Evolutionary conservation across 1,284 basidiomycete genomes (phyloP), one percentile per base, ranked within the genome.

Genomic region (Sporisorium reilianum): DNA sequence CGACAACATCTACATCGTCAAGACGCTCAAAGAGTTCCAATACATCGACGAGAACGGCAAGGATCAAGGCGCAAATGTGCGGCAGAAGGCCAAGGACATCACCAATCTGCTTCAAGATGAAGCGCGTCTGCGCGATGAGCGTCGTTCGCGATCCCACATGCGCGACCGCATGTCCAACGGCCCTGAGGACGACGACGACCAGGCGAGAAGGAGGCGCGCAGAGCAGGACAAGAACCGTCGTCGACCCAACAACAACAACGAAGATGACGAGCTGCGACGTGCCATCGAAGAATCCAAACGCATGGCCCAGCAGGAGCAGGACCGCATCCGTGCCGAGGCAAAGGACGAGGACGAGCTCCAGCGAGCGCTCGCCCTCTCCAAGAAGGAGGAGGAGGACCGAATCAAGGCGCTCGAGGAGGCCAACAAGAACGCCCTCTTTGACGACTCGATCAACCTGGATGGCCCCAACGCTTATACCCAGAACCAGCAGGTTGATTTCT

Each of bases 11-110:
- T 99, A 99, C 86, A 90, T 99, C 82, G 91, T 99, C 89, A 99
- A 99, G 88, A 99, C 96, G 1, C 90, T 99, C 74, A 97, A 97
- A 85, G 97, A 99, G 86, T 99, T 99, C 86, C 95, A 98, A 81
- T 97, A 91, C 84, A 87, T 97, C 69, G 97, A 99, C 86, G 97
- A 99, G 83, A 91, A 92, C 59, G 93, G 92, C 66, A 97, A 97
- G 86, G 97, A 99, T 84, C 95, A 97, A 84, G 97, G 97, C 49
- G 94, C 94, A 49, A 99, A 99, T 85, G 79, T 99, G 22, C 91
- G 97, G 41, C 96, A 98, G 85, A 99, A 99, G 87, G 97, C 97
- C 12, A 99, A 99, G 86, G 97, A 99, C 82, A 98, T 99, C 85
- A 96, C 95, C 41, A 95, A 95, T 83, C 89, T 99, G 8, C 89